These are phyloP conservation scores for Termitomyces heimii DNA, from an alignment of 768 basidiomycete genomes.

Conservation along the genomic window DNA sequence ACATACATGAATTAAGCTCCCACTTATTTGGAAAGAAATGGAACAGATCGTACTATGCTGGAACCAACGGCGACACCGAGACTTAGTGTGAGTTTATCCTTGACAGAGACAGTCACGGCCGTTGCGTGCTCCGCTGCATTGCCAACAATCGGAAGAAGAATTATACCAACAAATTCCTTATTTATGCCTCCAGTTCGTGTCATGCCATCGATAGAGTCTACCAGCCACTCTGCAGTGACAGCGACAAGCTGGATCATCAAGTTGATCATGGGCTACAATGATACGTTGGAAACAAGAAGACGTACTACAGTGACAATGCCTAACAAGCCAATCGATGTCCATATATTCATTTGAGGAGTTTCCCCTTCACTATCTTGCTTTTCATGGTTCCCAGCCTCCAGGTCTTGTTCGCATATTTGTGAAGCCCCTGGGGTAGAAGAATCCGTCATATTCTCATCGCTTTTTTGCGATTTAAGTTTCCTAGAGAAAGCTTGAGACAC, in stretches of 20 bases:
- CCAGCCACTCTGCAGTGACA: conserved; percentile 65
- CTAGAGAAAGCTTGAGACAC: neutral
- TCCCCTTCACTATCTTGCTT: conserved; percentile 31
- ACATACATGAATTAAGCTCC: neutral
- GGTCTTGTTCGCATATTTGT: neutral
- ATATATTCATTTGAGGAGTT: conserved; percentile 49
- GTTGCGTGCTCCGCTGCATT: conserved; percentile 92
- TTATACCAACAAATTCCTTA: conserved; percentile 80
- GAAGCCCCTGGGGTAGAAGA: neutral
- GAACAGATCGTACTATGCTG: conserved; percentile 51
- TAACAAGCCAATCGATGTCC: conserved; percentile 48
- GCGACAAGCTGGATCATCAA: conserved; percentile 47
- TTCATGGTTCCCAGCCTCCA: neutral
- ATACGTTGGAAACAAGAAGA: neutral
- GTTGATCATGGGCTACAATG: conserved; percentile 15
- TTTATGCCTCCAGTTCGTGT: conserved; percentile 50
- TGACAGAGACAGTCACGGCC: conserved; percentile 87
- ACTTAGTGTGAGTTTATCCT: conserved; percentile 85
- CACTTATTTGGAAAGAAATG: neutral
- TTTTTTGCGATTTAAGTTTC: conserved; percentile 19
- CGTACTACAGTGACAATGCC: conserved; percentile 60
- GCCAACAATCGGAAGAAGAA: conserved; percentile 85
- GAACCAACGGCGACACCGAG: conserved; percentile 86
- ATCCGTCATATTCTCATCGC: neutral
- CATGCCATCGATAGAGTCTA: conserved; percentile 77